Conservation (phyloP, 352 stramenopile genomes). For the Phytophthora capsici region DNA sequence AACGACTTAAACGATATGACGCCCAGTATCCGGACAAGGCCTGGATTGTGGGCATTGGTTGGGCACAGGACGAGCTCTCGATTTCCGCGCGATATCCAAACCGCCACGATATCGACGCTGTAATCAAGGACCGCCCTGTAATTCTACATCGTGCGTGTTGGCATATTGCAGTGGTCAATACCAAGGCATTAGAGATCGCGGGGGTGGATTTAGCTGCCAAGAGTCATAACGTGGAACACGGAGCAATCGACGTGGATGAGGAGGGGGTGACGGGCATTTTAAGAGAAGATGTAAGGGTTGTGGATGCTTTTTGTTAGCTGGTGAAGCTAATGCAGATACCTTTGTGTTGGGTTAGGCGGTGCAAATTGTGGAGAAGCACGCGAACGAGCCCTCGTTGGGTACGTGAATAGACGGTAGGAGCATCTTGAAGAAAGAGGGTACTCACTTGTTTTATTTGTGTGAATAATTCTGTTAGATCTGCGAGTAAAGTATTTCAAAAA, state of each 20-base stretch:
- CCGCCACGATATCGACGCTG: conserved; percentile 80
- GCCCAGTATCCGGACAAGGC: conserved; percentile 65
- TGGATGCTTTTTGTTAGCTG: background rate
- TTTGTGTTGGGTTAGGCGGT: conserved; percentile 51
- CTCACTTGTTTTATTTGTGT: background rate
- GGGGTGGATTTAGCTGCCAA: conserved; percentile 50
- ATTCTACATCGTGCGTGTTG: conserved; percentile 90
- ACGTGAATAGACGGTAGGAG: background rate
- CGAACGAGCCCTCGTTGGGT: conserved; percentile 73
- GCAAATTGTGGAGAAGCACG: conserved; percentile 74
- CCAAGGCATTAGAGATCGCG: conserved; percentile 78
- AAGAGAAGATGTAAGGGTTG: conserved; percentile 57
- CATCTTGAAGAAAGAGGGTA: background rate
- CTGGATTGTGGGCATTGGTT: conserved; percentile 86
- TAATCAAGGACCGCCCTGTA: conserved; percentile 70
- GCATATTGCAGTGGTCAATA: conserved; percentile 90
- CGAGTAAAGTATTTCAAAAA: conserved; percentile 65
- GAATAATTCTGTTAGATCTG: conserved; percentile 42
- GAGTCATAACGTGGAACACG: conserved; percentile 41
- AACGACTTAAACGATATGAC: conserved; percentile 64
- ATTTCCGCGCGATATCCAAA: conserved; percentile 62
- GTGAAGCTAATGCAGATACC: background rate
- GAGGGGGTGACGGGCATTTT: conserved; percentile 71
- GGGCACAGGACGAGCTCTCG: conserved; percentile 87
- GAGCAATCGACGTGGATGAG: conserved; percentile 72